Base-by-base conservation (phyloP, 2,329 filamentous ascomycete genomes). In the Talaromyces marneffei region DNA sequence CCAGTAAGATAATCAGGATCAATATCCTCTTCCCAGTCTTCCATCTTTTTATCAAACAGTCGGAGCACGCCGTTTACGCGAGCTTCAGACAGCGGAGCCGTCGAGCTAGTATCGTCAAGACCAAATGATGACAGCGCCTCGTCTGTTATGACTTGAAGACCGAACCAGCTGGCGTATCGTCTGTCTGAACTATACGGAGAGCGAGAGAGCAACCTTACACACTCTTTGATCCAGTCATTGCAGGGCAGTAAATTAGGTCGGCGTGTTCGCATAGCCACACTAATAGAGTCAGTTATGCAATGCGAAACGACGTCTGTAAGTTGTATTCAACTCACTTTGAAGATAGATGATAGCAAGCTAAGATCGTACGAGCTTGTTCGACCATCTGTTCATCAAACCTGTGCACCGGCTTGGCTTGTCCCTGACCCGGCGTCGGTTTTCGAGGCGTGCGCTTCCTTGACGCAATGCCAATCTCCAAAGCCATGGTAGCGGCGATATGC, bases 401-500 rank as follows among this genome's bases (percentile, higher is more conserved):
- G 20, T 33, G 39, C 18, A 46, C 59, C 29, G 62, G 54, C 3
- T 58, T 58, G 12, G 27, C 3, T n/a, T 55, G 52, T 65, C 37
- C 57, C 61, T 25, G 58, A 66, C 61, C 35, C 61, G 59, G 42
- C 63, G 48, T 25, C 63, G 53, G 64, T 33, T 60, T 67, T 25
- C 65, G 67, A 31, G 67, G 65, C 7, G 71, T 66, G 14, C 68
- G 69, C 18, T 67, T 66, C 53, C 71, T 72, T 3, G 71, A 71
- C 18, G 72, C 72, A 39, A 74, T 65, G 1, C 77, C 76, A 55
- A 79, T 76, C 52, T 79, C 77, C 66, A 78, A 67, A 3, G 77
- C 80, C 79, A 83, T 82, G 1, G 79, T 79, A 29, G 78, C 77
- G 8, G 80, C 80, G 65, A 82, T 79, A 63, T 82, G 79, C 27